Conservation (phyloP, 441 rosid species). For the Viola pubescens region DNA sequence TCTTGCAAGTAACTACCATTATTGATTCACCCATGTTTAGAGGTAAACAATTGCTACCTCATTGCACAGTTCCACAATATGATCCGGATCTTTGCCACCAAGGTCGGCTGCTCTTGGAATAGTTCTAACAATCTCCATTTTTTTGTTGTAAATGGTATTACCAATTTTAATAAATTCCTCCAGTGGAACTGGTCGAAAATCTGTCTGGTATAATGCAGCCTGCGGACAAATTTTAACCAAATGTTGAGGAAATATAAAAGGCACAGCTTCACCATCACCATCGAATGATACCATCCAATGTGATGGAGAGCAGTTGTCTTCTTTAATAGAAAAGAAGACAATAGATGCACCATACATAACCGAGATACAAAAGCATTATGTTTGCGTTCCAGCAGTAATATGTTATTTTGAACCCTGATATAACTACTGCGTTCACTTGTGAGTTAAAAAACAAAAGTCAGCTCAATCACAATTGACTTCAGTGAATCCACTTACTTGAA, state of each 20-base stretch:
- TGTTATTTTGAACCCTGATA: too few species aligned
- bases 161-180: constrained; percentile 92
- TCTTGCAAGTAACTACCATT: constrained; percentile 12
- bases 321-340: too few species aligned
- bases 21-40: constrained; percentile 7
- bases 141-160: constrained; percentile 71
- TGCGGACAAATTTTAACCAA: constrained; percentile 24
- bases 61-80: constrained; percentile 82
- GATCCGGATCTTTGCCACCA: constrained; percentile 97
- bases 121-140: constrained; percentile 76
- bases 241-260: too few species aligned
- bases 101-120: constrained; percentile 57
- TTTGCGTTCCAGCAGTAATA: too few species aligned
- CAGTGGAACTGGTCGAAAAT: constrained; percentile 94
- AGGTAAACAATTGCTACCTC: constrained; percentile 47
- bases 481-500: constrained; percentile 58
- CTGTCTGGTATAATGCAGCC: constrained; percentile 94
- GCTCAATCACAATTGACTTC: neutral
- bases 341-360: too few species aligned
- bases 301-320: too few species aligned
- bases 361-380: too few species aligned
- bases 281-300: too few species aligned
- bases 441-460: neutral
- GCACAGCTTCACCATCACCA: too few species aligned
- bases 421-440: neutral